These are phyloP conservation scores for Neospermospora avenae DNA, from an alignment of 2,329 filamentous ascomycete species.

Conservation along the genomic window DNA sequence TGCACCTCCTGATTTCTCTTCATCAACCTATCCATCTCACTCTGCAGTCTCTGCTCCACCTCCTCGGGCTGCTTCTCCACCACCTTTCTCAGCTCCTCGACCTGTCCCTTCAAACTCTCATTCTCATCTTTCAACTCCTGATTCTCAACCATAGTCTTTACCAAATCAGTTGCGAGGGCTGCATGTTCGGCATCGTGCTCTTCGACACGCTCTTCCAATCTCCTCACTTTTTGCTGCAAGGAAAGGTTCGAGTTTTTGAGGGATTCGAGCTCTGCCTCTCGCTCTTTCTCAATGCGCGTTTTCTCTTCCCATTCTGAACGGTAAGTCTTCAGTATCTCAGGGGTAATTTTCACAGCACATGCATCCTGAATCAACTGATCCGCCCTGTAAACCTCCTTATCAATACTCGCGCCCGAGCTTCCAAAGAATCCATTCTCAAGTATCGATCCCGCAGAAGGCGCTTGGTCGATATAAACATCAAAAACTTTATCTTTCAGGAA, in stretches of 20 bases:
- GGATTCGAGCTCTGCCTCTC: slow-evolving; percentile 75
- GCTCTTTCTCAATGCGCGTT: slow-evolving; percentile 74
- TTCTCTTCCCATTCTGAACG: slow-evolving; percentile 90
- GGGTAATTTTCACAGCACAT: slow-evolving; percentile 80
- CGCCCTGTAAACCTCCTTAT: slow-evolving; percentile 94
- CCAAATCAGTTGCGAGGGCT: slow-evolving; percentile 83
- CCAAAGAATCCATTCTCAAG: slow-evolving; percentile 98
- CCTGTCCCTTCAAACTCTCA: slow-evolving; percentile 80
- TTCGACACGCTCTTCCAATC: slow-evolving; percentile 83
- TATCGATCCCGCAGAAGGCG: slow-evolving; percentile 87
- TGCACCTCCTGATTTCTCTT: slow-evolving; percentile 89
- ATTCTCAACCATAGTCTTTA: slow-evolving; percentile 90
- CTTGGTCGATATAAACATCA: slow-evolving; percentile 93
- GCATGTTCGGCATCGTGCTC: slow-evolving; percentile 89
- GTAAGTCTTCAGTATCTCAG: slow-evolving; percentile 78
- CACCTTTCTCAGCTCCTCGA: slow-evolving; percentile 77
- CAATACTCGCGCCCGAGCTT: slow-evolving; percentile 79
- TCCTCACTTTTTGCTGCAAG: slow-evolving; percentile 73
- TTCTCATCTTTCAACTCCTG: slow-evolving; percentile 86
- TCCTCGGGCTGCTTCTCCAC: slow-evolving; percentile 89
- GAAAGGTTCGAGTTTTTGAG: slow-evolving; percentile 65
- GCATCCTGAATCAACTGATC: slow-evolving; percentile 93
- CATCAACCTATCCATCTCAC: slow-evolving; percentile 89
- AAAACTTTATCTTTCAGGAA: slow-evolving; percentile 94
- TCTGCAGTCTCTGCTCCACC: slow-evolving; percentile 75